Evolutionary conservation across 768 basidiomycete genomes (phyloP).

Genomic region (Cystofilobasidium ferigula): DNA sequence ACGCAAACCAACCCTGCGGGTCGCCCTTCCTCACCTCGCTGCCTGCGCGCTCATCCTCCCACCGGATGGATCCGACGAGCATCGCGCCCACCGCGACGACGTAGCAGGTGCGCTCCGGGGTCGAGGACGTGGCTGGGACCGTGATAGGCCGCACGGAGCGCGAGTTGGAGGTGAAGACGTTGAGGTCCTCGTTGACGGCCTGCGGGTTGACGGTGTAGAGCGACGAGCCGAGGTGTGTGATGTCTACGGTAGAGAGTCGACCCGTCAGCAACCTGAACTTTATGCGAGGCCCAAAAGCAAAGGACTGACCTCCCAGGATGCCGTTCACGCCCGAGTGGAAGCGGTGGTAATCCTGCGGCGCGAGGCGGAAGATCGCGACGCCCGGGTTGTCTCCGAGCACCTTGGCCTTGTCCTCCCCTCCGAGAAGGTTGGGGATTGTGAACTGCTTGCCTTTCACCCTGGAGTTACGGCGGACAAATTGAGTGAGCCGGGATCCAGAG

Average conservation of each 20-base stretch:
- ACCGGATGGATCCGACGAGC: constrained; percentile 63
- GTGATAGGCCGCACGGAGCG: constrained; percentile 48
- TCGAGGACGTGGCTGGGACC: constrained; percentile 28
- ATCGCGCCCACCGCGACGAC: constrained; percentile 70
- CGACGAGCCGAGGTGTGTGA: neutral
- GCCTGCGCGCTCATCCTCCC: constrained; percentile 44
- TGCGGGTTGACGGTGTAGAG: constrained; percentile 20
- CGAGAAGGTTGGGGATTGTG: constrained; percentile 53
- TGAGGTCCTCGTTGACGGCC: constrained; percentile 27
- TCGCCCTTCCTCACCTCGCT: constrained; percentile 42
- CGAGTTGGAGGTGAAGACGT: constrained; percentile 34
- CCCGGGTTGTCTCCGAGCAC: constrained; percentile 34
- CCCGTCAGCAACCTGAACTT: neutral
- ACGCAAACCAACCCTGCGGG: constrained; percentile 39
- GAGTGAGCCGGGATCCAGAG: neutral
- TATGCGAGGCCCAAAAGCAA: neutral
- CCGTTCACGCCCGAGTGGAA: constrained; percentile 63
- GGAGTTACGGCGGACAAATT: neutral
- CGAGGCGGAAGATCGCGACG: constrained; percentile 62
- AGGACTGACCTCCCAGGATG: constrained; percentile 42
- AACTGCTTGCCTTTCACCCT: constrained; percentile 62
- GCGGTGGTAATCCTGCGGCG: constrained; percentile 69
- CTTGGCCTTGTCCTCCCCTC: constrained; percentile 42
- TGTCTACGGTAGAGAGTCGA: neutral
- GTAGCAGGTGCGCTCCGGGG: constrained; percentile 43